phyloP scores from a whole-genome alignment of 352 stramenopile species.

The Phytophthora macrochlamydospora region DNA sequence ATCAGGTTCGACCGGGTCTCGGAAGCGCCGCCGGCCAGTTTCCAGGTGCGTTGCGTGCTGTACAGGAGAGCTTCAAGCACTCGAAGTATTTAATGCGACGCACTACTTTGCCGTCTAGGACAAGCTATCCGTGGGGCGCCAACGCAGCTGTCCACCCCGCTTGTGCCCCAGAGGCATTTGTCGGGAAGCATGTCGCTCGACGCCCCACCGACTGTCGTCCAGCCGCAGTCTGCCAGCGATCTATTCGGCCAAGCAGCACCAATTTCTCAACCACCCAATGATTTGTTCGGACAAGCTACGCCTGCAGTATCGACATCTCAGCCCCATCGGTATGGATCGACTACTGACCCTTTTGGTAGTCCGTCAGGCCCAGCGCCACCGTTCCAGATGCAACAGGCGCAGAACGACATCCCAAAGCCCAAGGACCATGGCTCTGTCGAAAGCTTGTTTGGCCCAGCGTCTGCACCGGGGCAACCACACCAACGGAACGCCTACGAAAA shows the following conservation, averaged over 20 bases:
- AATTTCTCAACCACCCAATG: constrained; percentile 4
- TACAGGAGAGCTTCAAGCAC: not conserved
- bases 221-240: constrained; percentile 12
- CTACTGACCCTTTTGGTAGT: constrained; percentile 35
- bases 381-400: constrained; percentile 34
- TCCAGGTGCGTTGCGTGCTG: constrained; percentile 15
- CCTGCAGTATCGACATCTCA: constrained; percentile 1
- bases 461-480: constrained; percentile 32
- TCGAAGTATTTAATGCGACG: not conserved
- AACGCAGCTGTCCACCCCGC: constrained; percentile 65
- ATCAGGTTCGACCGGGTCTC: constrained; percentile 39
- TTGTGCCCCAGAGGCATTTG: constrained; percentile 46
- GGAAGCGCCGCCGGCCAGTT: constrained; percentile 19
- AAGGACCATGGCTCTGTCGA: constrained; percentile 30
- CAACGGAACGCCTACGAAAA: constrained; percentile 46
- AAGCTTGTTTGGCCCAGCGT: constrained; percentile 46
- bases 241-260: constrained; percentile 25
- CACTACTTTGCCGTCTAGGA: constrained; percentile 20
- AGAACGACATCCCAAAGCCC: constrained; percentile 19
- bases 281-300: constrained; percentile 22
- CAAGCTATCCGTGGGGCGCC: constrained; percentile 45
- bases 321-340: constrained; percentile 22
- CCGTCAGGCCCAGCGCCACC: constrained; percentile 26
- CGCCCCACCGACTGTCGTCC: constrained; percentile 11
- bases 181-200: constrained; percentile 13